Base-by-base conservation (phyloP, 306 rosid genomes). In the Hippophae tibetana region DNA sequence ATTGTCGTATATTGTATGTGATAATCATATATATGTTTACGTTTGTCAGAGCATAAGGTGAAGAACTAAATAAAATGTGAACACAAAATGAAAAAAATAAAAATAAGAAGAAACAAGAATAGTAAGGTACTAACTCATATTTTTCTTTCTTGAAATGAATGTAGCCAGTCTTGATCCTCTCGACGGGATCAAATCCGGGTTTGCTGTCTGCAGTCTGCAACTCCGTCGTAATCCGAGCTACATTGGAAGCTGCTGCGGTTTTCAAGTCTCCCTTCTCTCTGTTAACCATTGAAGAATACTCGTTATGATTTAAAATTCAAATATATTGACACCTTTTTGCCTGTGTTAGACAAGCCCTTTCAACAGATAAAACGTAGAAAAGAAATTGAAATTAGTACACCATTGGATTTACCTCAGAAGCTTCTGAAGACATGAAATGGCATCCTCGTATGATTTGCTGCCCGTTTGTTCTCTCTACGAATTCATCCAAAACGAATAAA, bases 81-180 rank as follows among this genome's bases (percentile, higher is more conserved):
- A 2, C 38, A 31, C 38, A 18, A 18, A 18, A 18, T 18, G 23
- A 18, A 18, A 18, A 18, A 18, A 18, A 18, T 31, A 31, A 31
- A 31, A 31, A 31, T 2, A 31, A 31, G 5, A 31, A 31, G 38
- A 4, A 31, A 2, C 38, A 31, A 18, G 23, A 10, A 61, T 31
- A 12, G 6, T 10, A 27, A n/a, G 6, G 3, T 27, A 49, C 85
- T 63, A 41, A 93, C 99, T 88, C 99, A 56, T 76, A 93, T 93
- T 93, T 93, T 89, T 93, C 95, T 56, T 67, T 84, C 84, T 93
- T 93, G 97, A 88, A 93, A 48, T 78, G 7, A 70, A 85, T 48
- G 72, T 66, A 93, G 54, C 99, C 99, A 65, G 71, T 2, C 69
- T 93, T 93, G 73, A 93, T 68, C 63, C 90, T 93, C 26, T 88